A percentile compares a stretch with the other conserved stretches of the same genome.
Conservation (phyloP, 306 rosid species). For the Dalbergia cultrata region DNA sequence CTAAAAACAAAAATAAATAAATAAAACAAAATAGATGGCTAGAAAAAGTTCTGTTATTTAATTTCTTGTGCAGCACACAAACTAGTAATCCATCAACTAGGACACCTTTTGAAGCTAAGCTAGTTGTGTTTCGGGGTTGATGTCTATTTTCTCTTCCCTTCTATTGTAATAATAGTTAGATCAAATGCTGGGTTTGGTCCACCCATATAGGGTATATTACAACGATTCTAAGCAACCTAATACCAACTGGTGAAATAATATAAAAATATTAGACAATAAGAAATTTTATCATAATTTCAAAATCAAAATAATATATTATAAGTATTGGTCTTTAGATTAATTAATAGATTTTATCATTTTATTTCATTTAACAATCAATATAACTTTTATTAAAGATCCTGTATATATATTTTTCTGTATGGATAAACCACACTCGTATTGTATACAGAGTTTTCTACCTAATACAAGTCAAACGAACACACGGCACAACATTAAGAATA, state of each 20-base stretch:
- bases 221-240: constrained; percentile 36
- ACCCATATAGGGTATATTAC: constrained; percentile 59
- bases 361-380: too few relatives aligned
- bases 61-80: constrained; percentile 51
- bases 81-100: constrained; percentile 58
- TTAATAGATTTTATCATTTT: too few relatives aligned
- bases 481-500: not conserved
- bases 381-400: too few relatives aligned
- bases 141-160: constrained; percentile 32
- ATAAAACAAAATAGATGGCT: not conserved
- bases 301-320: too few relatives aligned
- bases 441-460: not conserved
- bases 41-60: constrained; percentile 1
- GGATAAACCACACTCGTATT: not conserved
- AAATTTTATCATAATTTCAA: too few relatives aligned
- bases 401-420: too few relatives aligned
- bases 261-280: too few relatives aligned
- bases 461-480: not conserved
- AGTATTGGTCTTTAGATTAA: too few relatives aligned
- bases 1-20: not conserved
- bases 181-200: constrained; percentile 58
- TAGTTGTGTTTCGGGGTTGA: constrained; percentile 36
- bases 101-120: constrained; percentile 54
- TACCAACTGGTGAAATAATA: constrained; percentile 6
- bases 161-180: constrained; percentile 35